These are phyloP conservation scores for Pseudonitzschia delicatissima DNA, from an alignment of 108 stramenopile genomes.

Conservation along the genomic window DNA sequence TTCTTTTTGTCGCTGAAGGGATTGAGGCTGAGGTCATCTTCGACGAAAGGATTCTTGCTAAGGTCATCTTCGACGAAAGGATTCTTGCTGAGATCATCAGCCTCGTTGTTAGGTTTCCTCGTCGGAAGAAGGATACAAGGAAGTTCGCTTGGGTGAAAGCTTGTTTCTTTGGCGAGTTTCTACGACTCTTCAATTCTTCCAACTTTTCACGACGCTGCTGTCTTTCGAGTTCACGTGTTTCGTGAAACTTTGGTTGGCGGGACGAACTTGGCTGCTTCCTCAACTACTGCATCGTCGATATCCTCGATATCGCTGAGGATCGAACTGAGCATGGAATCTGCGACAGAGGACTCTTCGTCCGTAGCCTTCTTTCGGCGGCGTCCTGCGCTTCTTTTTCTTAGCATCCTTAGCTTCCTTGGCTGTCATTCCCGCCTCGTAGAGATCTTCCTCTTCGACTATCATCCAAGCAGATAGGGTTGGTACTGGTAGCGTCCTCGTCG, in stretches of 20 bases:
- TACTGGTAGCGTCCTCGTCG: slow-evolving; percentile 4
- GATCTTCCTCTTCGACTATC: neutral
- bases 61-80: neutral
- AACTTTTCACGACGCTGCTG: neutral
- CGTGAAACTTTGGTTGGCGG: neutral
- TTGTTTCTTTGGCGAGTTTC: slow-evolving; percentile 6
- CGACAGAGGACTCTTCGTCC: slow-evolving; percentile 8
- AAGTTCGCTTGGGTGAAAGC: neutral
- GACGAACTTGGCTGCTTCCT: too few relatives aligned
- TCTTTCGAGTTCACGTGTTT: neutral
- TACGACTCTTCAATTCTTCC: neutral
- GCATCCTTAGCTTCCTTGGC: neutral
- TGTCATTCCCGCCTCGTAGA: neutral
- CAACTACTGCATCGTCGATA: neutral
- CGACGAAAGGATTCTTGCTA: neutral
- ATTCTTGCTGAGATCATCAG: slow-evolving; percentile 14
- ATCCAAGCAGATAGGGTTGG: slow-evolving; percentile 3
- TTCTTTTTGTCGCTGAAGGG: slow-evolving; percentile 1
- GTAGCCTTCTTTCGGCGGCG: slow-evolving; percentile 1
- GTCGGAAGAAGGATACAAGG: slow-evolving; percentile 7
- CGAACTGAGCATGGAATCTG: slow-evolving; percentile 12
- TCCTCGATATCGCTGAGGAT: slow-evolving; percentile 10
- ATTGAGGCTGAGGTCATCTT: neutral
- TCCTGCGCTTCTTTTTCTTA: slow-evolving; percentile 7
- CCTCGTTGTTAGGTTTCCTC: neutral